Evolutionary conservation across 441 rosid species (phyloP), one percentile per base, ranked within the genome.

Genomic region (Corymbia citriodora): DNA sequence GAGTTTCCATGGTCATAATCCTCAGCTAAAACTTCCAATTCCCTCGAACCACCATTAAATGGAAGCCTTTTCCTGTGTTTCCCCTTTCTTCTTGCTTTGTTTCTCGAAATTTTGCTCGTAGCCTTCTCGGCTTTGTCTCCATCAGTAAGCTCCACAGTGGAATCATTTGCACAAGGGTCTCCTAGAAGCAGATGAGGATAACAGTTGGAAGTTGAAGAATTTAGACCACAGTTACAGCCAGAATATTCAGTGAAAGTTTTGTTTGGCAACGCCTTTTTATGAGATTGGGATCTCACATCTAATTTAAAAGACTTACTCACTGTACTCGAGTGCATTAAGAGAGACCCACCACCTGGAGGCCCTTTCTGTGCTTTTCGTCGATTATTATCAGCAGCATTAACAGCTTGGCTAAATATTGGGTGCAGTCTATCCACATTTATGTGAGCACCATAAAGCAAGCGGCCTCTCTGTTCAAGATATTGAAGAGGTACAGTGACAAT

Each of bases 21-120:
- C 79, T 90, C 92, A 7, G 90, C 90, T 31, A 89, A 90, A 91
- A 87, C 79, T 91, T 92, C 93, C 49, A 92, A 90, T 79, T 88
- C 92, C 8, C 88, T 81, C 18, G 90, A 91, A 50, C 88, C 90
- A 88, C 81, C 55, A 89, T 91, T 88, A 89, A 82, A 59, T 33
- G 89, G 85, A 91, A 87, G 83, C 88, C 91, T 93, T 90, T 91
- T 92, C 87, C 91, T 92, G 50, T 90, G 93, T 90, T 90, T 93
- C 90, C 93, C 93, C 89, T 93, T 95, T 93, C 89, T 94, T 91
- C 92, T 92, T 72, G 91, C 70, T 90, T 93, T 93, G 90, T 90
- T 93, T 88, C 89, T 93, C 10, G 89, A 92, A 85, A 63, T 91
- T 91, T 92, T 93, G 90, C 89, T 92, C 6, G 7, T 81, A 53